Base-by-base conservation (phyloP, 1,284 basidiomycete species). In the Tylopilus sp. region DNA sequence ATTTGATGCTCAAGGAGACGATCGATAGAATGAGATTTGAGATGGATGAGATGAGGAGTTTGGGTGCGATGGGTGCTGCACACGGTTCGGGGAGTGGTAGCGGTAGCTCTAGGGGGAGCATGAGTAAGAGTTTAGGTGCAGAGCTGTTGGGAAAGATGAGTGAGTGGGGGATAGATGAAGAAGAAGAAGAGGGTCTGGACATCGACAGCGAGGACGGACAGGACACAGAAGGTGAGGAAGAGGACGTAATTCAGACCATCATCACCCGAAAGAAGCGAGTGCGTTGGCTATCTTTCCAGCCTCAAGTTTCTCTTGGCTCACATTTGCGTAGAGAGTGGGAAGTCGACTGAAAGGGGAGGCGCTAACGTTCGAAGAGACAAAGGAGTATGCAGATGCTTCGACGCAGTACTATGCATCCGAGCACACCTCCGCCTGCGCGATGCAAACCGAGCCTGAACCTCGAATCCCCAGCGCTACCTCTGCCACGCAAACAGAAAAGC, bases 21-120 rank as follows among this genome's bases (percentile, higher is more conserved):
- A 95, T 96, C 57, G 92, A 95, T 64, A 79, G 92, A 29, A 82
- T 95, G 78, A 77, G 89, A 29, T 92, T 85, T 57, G 92, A 96
- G 59, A 82, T 95, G 75, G 92, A 95, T 58, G 91, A 94, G 68
- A 79, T 94, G 71, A 77, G 90, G 39, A 79, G 69, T 53, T 66
- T 71, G 40, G 67, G 64, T 48, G 67, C 67, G 11, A 63, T 68
- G 41, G 63, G 63, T 21, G 66, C 62, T 23, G 70, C 70, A 29
- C 66, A 63, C 2, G 68, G 70, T 31, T 71, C 72, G 0, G 60
- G 63, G 6, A 78, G 74, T 55, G 74, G 72, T n/a, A 70, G 65
- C 11, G 77, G 73, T 25, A 90, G 82, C 48, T 68, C 61, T 16
- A 64, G 60, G 30, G 74, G 71, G 39, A 76, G 71, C 6, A 50